Evolutionary conservation across 2,329 filamentous ascomycete genomes (phyloP), one percentile per base, ranked within the genome.

Genomic region (Sporothrix variecibatus): DNA sequence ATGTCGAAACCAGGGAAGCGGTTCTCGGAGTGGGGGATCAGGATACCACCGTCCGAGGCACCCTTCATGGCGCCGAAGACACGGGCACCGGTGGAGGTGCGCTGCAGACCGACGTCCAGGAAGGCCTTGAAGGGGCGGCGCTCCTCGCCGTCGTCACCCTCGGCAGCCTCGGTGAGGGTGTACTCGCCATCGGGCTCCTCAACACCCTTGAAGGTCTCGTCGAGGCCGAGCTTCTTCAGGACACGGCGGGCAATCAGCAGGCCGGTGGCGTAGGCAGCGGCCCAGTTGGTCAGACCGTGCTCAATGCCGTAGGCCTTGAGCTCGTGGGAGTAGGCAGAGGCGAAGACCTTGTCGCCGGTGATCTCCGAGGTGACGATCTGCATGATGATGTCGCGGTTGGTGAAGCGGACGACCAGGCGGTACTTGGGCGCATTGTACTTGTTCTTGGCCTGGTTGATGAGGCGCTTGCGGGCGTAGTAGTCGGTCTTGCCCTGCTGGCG

Each of bases 401-500:
- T 97, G 93, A 97, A 97, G 86, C 96, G 96, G 85, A 99, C 94
- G 80, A 99, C 96, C 83, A 99, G 93, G 84, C 96, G 94, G 93
- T 99, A 98, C 92, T 99, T 99, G 87, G 96, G 96, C 78, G 96
- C 93, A 88, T 97, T 97, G 93, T 98, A 99, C 93, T 99, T 99
- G 94, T 99, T 99, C 94, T 98, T 99, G 88, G 96, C 96, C 91
- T 99, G 96, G 89, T 94, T 95, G 90, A 98, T 96, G 86, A 99
- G 91, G 84, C 96, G 93, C 94, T 98, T 98, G 86, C 96, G 95
- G 85, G 96, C 96, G 87, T 98, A 98, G 94, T 99, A 99, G 86
- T 99, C 96, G 89, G 96, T 99, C 93, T 99, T 99, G 85, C 96
- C 96, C 83, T 92, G 84, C 80, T 94, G 91, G 87, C 96, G 92